Percentiles rank a stretch among this genome's conserved stretches.
Evolutionary conservation across 257 asterid genomes (phyloP).

Genomic region (Cynanchum wilfordii): DNA sequence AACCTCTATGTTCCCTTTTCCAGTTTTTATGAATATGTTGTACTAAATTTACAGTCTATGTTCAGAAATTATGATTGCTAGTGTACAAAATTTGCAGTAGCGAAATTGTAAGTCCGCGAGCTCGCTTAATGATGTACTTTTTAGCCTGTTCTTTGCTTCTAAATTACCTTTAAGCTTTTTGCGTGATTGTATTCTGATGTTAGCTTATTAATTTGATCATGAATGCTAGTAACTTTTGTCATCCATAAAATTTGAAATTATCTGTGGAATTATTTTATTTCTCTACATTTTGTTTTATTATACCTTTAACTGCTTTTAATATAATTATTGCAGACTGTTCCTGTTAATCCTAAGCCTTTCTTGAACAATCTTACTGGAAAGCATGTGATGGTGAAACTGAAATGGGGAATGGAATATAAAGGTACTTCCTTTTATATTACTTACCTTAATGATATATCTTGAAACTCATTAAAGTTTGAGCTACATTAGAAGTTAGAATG

Average conservation of each 20-base stretch:
- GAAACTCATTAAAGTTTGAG: background rate
- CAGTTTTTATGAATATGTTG: background rate
- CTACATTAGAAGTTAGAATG: background rate
- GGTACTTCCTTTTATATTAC: slow-evolving; percentile 32
- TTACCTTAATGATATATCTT: background rate
- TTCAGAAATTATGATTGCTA: background rate
- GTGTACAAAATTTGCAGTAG: background rate
- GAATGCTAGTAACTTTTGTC: background rate
- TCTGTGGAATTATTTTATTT: background rate
- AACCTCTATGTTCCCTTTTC: background rate
- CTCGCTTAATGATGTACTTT: background rate
- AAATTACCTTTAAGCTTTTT: background rate
- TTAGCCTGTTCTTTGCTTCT: background rate
- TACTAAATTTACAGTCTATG: background rate
- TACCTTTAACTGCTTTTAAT: background rate
- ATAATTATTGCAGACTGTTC: slow-evolving; percentile 56
- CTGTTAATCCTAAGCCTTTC: slow-evolving; percentile 97
- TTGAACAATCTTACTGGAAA: slow-evolving; percentile 96
- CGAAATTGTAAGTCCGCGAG: background rate
- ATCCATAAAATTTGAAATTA: background rate
- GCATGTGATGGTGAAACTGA: slow-evolving; percentile 90
- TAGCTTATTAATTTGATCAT: background rate
- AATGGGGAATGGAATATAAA: slow-evolving; percentile 99
- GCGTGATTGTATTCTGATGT: background rate
- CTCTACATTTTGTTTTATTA: background rate